Evolutionary conservation across 805 yeast species (phyloP).

Genomic region (Blastobotrys muscicola): DNA sequence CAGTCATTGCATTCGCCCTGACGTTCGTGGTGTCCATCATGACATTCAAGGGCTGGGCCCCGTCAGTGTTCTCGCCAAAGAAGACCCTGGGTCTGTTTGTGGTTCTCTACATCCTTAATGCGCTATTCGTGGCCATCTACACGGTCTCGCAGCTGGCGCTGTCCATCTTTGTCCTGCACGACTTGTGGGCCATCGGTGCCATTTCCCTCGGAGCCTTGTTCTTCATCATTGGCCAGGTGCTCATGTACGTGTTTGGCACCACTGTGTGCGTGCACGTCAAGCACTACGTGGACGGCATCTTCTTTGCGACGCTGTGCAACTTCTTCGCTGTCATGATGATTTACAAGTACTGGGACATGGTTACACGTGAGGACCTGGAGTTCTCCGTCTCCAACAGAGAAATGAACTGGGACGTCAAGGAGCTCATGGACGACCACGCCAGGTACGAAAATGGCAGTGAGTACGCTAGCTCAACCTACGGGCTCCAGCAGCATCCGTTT

Average conservation of each 20-base stretch:
- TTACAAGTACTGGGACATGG: constrained; percentile 93
- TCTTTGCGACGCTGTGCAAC: constrained; percentile 75
- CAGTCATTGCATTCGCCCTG: constrained; percentile 50
- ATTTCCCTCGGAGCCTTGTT: constrained; percentile 58
- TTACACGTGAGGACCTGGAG: constrained; percentile 90
- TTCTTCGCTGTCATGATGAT: constrained; percentile 86
- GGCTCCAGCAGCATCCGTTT: constrained; percentile 16
- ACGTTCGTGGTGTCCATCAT: constrained; percentile 59
- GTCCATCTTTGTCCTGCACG: constrained; percentile 56
- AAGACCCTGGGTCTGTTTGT: constrained; percentile 63
- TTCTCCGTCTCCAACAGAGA: constrained; percentile 60
- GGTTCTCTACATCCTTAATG: constrained; percentile 63
- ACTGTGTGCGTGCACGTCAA: constrained; percentile 59
- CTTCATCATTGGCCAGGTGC: constrained; percentile 71
- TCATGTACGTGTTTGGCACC: constrained; percentile 60
- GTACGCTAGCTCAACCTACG: constrained; percentile 29
- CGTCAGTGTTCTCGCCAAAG: constrained; percentile 34
- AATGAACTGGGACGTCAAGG: constrained; percentile 32
- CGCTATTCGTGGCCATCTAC: constrained; percentile 51
- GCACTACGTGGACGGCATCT: constrained; percentile 86
- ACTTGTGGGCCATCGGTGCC: constrained; percentile 90
- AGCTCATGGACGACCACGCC: constrained; percentile 21
- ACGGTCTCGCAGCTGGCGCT: constrained; percentile 59
- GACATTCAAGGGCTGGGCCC: constrained; percentile 59
- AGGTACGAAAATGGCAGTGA: constrained; percentile 22